Evolutionary conservation across 169 alveolate genomes (phyloP), one percentile per base, ranked within the genome.

Genomic region (Plasmodium cynomolgi): DNA sequence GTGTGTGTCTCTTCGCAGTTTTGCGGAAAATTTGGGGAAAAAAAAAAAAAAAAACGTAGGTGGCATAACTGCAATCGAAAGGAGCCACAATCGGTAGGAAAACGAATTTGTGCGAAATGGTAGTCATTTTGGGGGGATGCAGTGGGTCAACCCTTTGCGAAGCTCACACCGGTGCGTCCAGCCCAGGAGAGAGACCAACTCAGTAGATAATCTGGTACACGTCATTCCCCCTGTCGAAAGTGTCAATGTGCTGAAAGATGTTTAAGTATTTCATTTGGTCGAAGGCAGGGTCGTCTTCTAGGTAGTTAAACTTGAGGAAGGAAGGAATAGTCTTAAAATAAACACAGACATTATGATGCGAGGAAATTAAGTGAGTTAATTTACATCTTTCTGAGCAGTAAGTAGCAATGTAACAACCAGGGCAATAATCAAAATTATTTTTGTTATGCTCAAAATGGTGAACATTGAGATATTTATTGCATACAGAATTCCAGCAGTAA

Each of bases 401-500:
- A 3, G 92, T 92, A 54, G 92, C 92, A 81, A 84, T 84, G 47
- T 92, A 77, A 56, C 93, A 84, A 54, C 92, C 93, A 5, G 79
- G 88, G 47, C 95, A 84, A 56, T 92, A 84, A 26, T 84, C 75
- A 58, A 84, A 84, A 71, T 20, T 81, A 92, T 92, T 37, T 90
- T 80, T 62, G 82, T 90, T 90, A 90, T 90, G 33, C 23, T 90
- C 91, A 80, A 58, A 90, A 26, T 34, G 29, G 20, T 80, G 94
- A 58, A 68, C 72, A 58, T 90, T 90, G 9, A 72, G 71, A 26
- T 80, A 80, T 80, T 80, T 90, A 62, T 90, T 90, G 50, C 94
- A 90, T 23, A 90, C 73, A 47, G 91, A 11, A 71, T 90, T 90
- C 94, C 94, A 90, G 73, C 94, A 90, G 82, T 90, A 90, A 80